Evolutionary conservation across 495 filamentous ascomycete species (phyloP), one percentile per base, ranked within the genome.

Genomic region (Neurospora sublineolata): DNA sequence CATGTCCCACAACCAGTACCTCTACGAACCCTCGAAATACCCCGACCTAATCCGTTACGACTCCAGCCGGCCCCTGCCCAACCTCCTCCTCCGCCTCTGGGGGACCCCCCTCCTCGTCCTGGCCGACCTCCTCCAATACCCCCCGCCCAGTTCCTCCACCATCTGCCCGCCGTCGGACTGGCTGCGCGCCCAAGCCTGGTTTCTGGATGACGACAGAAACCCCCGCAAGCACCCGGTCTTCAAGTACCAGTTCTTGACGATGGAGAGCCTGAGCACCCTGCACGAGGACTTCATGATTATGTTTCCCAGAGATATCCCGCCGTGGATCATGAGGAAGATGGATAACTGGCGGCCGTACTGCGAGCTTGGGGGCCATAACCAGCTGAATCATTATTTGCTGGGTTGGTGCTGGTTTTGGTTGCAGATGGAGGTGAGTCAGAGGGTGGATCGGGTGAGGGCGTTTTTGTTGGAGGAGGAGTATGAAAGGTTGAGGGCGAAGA

Each of bases 371-470:
- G 12, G 36, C 0, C 70, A 71, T 16, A 36, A 8, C 0, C n/a
- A 20, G 42, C 11, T 72, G 67, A 39, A 69, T 18, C 37, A 33
- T 30, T 67, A 67, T 30, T 3, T 73, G 36, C 7, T 73, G 39
- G 64, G 72, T 23, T 27, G n/a, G n/a, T 41, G 37, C 2, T 71
- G n/a, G 11, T 12, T 41, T n/a, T 68, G 69, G 64, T 41, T 64
- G 37, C 33, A 42, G 68, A 52, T 33, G 37, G 73, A 69, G 67
- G 73, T 73, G 3, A 37, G n/a, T 16, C 33, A 39, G 6, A 18
- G 60, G 72, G 52, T 39, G 70, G 68, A 71, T 71, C 41, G 40
- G 37, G 20, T 71, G 1, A 52, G 42, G 67, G 64, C 11, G 64
- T 46, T 23, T 60, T 16, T 68, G 60, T 8, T 58, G 40, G 33